Percentiles rank a stretch among this genome's conserved stretches.
These are phyloP conservation scores for Brettanomyces anomalus DNA, from an alignment of 805 yeast species.

Conservation along the genomic window DNA sequence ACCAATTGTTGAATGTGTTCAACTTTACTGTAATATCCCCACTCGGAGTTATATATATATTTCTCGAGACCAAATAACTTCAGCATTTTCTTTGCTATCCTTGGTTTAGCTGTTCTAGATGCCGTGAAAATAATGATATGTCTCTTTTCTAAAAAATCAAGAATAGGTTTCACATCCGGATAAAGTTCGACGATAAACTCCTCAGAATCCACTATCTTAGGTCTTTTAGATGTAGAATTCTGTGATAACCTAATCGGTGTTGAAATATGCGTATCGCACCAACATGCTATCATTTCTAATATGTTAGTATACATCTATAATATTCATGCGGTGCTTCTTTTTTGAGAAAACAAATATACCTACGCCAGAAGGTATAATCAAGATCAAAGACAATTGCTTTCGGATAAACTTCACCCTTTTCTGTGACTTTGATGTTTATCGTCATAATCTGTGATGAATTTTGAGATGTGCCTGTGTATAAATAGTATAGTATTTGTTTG, in stretches of 20 bases:
- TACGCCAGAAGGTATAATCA: slow-evolving; percentile 74
- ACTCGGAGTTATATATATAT: slow-evolving; percentile 51
- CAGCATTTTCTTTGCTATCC: slow-evolving; percentile 61
- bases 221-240: slow-evolving; percentile 6
- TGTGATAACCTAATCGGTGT: slow-evolving; percentile 37
- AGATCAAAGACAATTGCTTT: slow-evolving; percentile 62
- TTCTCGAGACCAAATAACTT: slow-evolving; percentile 40
- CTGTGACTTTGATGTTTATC: too few relatives aligned
- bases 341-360: too few relatives aligned
- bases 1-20: slow-evolving; percentile 46
- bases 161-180: slow-evolving; percentile 58
- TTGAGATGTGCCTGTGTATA: too few relatives aligned
- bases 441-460: too few relatives aligned
- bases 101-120: slow-evolving; percentile 71
- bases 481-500: too few relatives aligned
- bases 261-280: slow-evolving; percentile 71
- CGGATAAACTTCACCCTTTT: slow-evolving; percentile 20
- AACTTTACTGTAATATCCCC: slow-evolving; percentile 59
- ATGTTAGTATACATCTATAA: slow-evolving; percentile 1
- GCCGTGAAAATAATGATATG: slow-evolving; percentile 56
- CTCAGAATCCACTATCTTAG: slow-evolving; percentile 37
- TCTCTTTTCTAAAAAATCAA: slow-evolving; percentile 40
- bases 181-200: slow-evolving; percentile 53
- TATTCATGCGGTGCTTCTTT: too few relatives aligned
- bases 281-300: slow-evolving; percentile 32